Percentiles rank a stretch among this genome's conserved stretches.
Evolutionary conservation across 192 early-diverging fungal species (phyloP).

Genomic region (Backusella mclennaniae): DNA sequence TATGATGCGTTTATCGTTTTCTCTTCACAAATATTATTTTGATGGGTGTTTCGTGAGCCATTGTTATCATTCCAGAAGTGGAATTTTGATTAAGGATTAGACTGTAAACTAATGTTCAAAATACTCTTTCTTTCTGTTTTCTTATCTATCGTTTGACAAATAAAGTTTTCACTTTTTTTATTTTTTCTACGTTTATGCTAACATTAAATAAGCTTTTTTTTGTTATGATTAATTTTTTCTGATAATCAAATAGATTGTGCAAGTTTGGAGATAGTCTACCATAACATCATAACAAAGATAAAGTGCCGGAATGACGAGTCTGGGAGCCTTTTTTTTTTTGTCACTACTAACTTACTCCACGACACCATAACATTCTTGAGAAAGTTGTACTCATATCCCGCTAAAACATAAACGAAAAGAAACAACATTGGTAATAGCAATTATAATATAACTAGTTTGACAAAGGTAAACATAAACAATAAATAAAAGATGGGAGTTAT

Average conservation of each 20-base stretch:
- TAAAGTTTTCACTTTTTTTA: neutral
- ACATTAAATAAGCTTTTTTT: neutral
- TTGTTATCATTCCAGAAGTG: neutral
- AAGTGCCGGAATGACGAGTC: neutral
- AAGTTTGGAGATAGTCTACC: neutral
- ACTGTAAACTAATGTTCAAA: neutral
- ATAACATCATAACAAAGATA: neutral
- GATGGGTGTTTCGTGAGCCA: neutral
- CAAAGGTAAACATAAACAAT: neutral
- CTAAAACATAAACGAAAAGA: neutral
- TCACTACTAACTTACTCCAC: neutral
- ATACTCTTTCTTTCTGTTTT: neutral
- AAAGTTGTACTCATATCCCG: neutral
- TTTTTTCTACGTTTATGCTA: neutral
- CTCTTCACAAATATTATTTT: neutral
- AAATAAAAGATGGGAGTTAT: neutral
- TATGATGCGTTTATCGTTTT: neutral
- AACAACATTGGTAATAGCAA: neutral
- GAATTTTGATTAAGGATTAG: neutral
- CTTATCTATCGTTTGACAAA: constrained; percentile 1
- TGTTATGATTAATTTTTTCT: neutral
- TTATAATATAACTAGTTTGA: neutral
- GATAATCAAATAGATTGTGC: neutral
- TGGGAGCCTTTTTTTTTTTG: neutral
- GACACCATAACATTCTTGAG: neutral